Evolutionary conservation across 192 early-diverging fungal species (phyloP).

Genomic region (Coemansia reversa): DNA sequence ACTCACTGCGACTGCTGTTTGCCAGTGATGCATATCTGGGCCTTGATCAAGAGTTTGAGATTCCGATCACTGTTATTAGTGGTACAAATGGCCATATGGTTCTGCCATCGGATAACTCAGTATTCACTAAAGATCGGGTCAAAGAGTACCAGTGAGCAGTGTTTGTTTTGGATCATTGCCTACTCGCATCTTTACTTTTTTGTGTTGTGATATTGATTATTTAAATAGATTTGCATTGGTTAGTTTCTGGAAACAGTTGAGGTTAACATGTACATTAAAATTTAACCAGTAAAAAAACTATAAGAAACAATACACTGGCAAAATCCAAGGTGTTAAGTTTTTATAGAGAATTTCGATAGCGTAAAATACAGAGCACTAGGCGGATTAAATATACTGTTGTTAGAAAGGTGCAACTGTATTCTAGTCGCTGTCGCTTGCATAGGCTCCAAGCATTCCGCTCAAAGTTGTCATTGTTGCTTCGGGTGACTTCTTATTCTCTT

Average conservation of each 20-base stretch:
- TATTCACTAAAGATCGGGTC: conserved; percentile 37
- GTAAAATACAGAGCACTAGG: too few species aligned
- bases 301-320: neutral
- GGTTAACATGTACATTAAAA: neutral
- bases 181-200: neutral
- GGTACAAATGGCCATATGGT: conserved; percentile 21
- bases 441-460: conserved; percentile 39
- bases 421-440: conserved; percentile 29
- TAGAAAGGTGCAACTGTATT: neutral
- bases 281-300: neutral
- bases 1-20: conserved; percentile 58
- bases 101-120: conserved; percentile 12
- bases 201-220: neutral
- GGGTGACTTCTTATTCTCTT: neutral
- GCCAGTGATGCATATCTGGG: conserved; percentile 81
- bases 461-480: conserved; percentile 15
- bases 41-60: conserved; percentile 61
- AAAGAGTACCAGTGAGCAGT: conserved; percentile 33
- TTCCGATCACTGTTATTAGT: conserved; percentile 36
- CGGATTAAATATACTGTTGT: neutral
- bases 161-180: neutral
- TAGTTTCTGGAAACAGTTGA: neutral
- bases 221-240: neutral
- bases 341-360: neutral
- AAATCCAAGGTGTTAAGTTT: neutral